Evolutionary conservation across 257 asterid species (phyloP).

Genomic region (Nemophila menziesii): DNA sequence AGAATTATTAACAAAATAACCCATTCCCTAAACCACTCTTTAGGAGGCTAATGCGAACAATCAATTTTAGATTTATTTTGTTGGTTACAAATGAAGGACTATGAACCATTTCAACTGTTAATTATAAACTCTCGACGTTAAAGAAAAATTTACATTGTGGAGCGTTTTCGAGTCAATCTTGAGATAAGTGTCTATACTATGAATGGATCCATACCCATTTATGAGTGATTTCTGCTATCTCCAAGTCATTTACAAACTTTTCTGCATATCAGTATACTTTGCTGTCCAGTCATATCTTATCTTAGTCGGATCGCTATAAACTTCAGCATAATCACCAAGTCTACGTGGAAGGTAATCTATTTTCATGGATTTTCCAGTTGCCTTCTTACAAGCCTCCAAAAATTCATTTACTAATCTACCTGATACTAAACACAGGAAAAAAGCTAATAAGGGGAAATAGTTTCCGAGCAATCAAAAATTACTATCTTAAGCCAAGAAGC

Average conservation of each 20-base stretch:
- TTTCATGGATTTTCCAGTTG: conserved; percentile 68
- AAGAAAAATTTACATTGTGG: too few species aligned
- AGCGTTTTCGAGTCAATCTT: conserved; percentile 13
- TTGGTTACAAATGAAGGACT: too few species aligned
- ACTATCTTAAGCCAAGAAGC: neutral
- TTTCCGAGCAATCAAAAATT: neutral
- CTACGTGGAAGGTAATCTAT: conserved; percentile 78
- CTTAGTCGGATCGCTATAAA: conserved; percentile 68
- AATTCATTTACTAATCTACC: conserved; percentile 93
- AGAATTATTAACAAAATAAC: conserved; percentile 20
- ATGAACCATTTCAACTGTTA: too few species aligned
- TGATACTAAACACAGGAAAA: conserved; percentile 17
- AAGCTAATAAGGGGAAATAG: neutral
- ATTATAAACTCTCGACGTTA: too few species aligned
- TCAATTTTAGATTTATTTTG: conserved; percentile 6
- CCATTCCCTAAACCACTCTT: conserved; percentile 10
- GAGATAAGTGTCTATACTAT: conserved; percentile 23
- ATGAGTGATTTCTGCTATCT: conserved; percentile 85
- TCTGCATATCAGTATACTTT: conserved; percentile 46
- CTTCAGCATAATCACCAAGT: conserved; percentile 93
- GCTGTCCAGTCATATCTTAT: conserved; percentile 63
- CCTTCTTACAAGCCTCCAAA: conserved; percentile 86
- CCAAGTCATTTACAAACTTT: conserved; percentile 73
- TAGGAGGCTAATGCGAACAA: conserved; percentile 6
- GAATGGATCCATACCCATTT: conserved; percentile 37